These are phyloP conservation scores for Pseudopyricularia javanii DNA, from an alignment of 2,329 filamentous ascomycete genomes.

Conservation along the genomic window DNA sequence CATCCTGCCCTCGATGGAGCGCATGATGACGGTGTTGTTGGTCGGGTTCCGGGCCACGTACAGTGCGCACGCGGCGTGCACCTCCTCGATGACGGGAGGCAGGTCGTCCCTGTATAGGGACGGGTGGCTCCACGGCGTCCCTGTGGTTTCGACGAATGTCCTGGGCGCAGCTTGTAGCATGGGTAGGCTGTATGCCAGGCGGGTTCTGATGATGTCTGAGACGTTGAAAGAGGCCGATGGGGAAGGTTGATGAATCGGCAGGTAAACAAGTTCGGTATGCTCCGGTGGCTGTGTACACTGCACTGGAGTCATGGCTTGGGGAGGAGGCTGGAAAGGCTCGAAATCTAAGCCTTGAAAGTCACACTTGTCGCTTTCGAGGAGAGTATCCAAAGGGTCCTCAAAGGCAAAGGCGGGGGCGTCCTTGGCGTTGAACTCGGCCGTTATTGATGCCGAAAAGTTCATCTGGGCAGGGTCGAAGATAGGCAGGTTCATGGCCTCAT, in stretches of 20 bases:
- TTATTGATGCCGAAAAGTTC: neutral
- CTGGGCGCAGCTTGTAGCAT: constrained; percentile 34
- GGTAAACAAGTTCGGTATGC: neutral
- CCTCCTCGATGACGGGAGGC: constrained; percentile 40
- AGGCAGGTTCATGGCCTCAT: neutral
- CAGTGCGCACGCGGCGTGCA: constrained; percentile 37
- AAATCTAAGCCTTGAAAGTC: neutral
- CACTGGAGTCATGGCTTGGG: neutral
- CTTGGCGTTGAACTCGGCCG: neutral
- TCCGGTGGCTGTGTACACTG: neutral
- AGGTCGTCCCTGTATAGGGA: constrained; percentile 36
- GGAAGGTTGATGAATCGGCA: neutral
- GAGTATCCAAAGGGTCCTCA: neutral
- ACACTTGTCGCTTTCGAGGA: neutral
- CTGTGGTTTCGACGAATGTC: constrained; percentile 34
- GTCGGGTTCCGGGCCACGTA: constrained; percentile 33
- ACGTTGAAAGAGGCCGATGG: neutral
- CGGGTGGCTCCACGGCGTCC: constrained; percentile 41
- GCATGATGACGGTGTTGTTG: constrained; percentile 35
- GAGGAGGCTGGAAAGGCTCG: neutral
- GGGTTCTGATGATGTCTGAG: constrained; percentile 11
- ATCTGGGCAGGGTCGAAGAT: neutral
- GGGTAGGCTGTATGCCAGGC: constrained; percentile 31
- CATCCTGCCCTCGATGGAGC: constrained; percentile 30
- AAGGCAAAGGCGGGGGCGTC: neutral